Base-by-base conservation (phyloP, 345 rosid genomes). In the Salix viminalis region DNA sequence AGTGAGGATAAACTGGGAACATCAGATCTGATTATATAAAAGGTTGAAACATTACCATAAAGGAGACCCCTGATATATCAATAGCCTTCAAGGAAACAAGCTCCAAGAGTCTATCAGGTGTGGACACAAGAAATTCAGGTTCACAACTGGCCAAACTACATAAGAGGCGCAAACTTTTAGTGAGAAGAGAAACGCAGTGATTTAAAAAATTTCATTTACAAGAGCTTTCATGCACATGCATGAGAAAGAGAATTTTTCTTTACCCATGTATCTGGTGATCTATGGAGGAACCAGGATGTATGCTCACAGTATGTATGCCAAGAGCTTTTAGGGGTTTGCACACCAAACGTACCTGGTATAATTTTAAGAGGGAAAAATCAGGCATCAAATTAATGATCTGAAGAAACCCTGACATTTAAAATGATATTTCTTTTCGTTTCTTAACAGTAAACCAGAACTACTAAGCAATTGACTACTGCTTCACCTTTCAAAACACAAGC, bases 261-360 rank as follows among this genome's bases (percentile, higher is more conserved):
- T 92, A 94, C 98, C 99, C 99, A 1, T 73, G 79, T 69, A 91
- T 93, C 83, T 96, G 98, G 79, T 88, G 98, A 83, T 89, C 92
- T 76, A 92, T 16, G 21, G 92, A 77, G 42, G 94, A 90, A 70
- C 97, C 91, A 2, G 84, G 76, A 83, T 96, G 97, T 82, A 96
- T 81, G 81, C 98, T 90, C 77, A 96, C 97, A 32, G 97, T 82
- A 83, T 96, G 96, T 75, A 91, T 78, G 80, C 98, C 99, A 76
- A 72, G 86, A 81, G 87, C 81, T 90, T 96, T 96, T 83, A 96
- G 77, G 60, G 93, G 92, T 81, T 92, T 96, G 86, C 94, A 93
- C 46, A 91, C 79, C 19, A 85, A 69, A 75, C 94, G 94, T 15
- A 95, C 96, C 98, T 93, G 75, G 46, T 67, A 82, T 18, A 37